A percentile compares a stretch with the other conserved stretches of the same genome.
phyloP scores from a whole-genome alignment of 78 protist species.

The Mastigamoeba balamuthi region DNA sequence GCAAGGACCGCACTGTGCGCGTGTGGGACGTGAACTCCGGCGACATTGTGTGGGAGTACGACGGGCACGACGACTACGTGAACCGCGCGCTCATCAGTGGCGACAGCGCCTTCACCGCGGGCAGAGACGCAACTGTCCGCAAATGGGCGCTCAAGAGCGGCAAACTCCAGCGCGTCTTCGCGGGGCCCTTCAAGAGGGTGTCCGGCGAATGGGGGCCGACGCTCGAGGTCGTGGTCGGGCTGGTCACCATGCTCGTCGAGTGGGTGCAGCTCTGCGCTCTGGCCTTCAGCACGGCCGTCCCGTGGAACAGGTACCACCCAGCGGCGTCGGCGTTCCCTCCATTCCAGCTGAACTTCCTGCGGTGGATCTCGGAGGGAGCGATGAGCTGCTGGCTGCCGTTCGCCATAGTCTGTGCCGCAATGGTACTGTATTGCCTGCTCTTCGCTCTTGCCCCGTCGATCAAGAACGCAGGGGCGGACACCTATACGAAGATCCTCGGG shows the following conservation, averaged over 20 bases:
- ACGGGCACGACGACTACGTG: not conserved
- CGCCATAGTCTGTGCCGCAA: too few relatives aligned
- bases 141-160: not conserved
- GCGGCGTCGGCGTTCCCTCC: not conserved
- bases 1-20: too few relatives aligned
- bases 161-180: not conserved
- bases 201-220: not conserved
- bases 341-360: not conserved
- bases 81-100: not conserved
- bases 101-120: not conserved
- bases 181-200: too few relatives aligned
- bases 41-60: not conserved
- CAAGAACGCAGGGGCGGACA: too few relatives aligned
- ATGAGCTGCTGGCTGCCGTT: too few relatives aligned
- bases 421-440: too few relatives aligned
- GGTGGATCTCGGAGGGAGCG: too few relatives aligned
- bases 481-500: too few relatives aligned
- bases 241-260: not conserved
- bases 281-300: not conserved
- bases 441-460: too few relatives aligned
- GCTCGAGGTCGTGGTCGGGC: not conserved
- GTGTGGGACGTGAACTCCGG: too few relatives aligned
- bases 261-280: not conserved
- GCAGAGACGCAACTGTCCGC: not conserved
- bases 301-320: not conserved